A percentile compares a stretch with the other conserved stretches of the same genome.
These are phyloP conservation scores for Corniculantispora saksenae DNA, from an alignment of 2,329 filamentous ascomycete genomes.

Conservation along the genomic window DNA sequence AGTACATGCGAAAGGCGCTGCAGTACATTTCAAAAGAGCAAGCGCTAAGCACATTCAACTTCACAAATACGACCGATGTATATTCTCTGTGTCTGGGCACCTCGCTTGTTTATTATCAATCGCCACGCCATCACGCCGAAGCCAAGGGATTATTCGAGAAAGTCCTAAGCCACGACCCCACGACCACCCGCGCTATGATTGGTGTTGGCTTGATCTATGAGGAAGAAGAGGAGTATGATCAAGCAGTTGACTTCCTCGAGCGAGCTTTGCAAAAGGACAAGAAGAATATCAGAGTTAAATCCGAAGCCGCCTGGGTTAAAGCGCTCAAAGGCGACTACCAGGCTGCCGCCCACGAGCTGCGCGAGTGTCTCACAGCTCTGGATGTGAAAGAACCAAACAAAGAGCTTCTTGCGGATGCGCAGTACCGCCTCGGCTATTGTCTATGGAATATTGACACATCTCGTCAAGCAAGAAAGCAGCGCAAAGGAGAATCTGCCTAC, in stretches of 20 bases:
- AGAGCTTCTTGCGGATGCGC: constrained; percentile 79
- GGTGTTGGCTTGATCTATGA: constrained; percentile 90
- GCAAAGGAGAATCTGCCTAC: constrained; percentile 71
- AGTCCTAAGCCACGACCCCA: constrained; percentile 73
- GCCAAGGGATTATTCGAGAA: constrained; percentile 83
- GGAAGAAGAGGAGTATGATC: constrained; percentile 84
- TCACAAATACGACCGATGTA: constrained; percentile 71
- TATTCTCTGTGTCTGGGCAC: constrained; percentile 79
- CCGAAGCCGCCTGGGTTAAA: constrained; percentile 91
- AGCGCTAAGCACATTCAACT: constrained; percentile 65
- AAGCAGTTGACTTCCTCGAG: constrained; percentile 78
- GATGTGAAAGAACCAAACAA: constrained; percentile 59
- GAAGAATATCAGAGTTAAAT: constrained; percentile 74
- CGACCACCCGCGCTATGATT: constrained; percentile 79
- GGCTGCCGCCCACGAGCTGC: constrained; percentile 67
- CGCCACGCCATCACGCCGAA: constrained; percentile 85
- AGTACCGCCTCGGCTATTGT: constrained; percentile 85
- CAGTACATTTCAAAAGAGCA: constrained; percentile 61
- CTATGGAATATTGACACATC: constrained; percentile 82
- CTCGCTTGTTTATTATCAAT: constrained; percentile 86
- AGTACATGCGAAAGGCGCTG: constrained; percentile 75
- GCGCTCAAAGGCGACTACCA: constrained; percentile 77
- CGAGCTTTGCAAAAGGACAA: constrained; percentile 74
- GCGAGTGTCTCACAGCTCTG: constrained; percentile 67
- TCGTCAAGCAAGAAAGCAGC: constrained; percentile 72